These are phyloP conservation scores for Ustilago shanxiensis DNA, from an alignment of 1,284 basidiomycete genomes.

Conservation along the genomic window DNA sequence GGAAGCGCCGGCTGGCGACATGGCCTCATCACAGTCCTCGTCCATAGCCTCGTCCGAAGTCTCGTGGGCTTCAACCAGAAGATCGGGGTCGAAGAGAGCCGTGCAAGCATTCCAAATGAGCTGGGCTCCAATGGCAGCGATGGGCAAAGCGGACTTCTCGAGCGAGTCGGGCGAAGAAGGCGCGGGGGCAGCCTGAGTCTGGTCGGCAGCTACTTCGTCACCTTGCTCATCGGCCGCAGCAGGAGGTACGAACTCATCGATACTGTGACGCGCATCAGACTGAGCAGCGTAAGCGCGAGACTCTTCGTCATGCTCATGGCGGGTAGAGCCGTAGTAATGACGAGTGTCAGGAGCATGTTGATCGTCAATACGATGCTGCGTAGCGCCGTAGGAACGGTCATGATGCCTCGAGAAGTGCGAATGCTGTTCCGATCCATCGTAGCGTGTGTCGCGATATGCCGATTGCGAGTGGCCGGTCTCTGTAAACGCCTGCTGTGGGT, in stretches of 20 bases:
- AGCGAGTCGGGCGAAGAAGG: constrained; percentile 61
- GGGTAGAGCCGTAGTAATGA: constrained; percentile 8
- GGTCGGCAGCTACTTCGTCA: constrained; percentile 14
- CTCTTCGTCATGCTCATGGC: constrained; percentile 1
- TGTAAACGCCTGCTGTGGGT: constrained; percentile 22
- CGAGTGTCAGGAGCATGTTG: constrained; percentile 10
- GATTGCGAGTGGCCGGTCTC: constrained; percentile 9
- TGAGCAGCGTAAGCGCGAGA: constrained; percentile 7
- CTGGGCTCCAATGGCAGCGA: constrained; percentile 65
- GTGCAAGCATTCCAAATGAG: constrained; percentile 64
- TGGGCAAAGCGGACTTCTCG: constrained; percentile 62
- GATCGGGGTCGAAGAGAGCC: constrained; percentile 52
- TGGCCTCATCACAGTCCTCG: constrained; percentile 32
- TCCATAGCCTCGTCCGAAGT: constrained; percentile 40
- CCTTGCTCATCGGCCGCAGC: constrained; percentile 1
- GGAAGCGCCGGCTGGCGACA: constrained; percentile 38
- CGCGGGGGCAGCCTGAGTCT: constrained; percentile 36
- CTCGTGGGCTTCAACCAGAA: constrained; percentile 38
- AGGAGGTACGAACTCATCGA: neutral
- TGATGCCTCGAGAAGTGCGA: constrained; percentile 14
- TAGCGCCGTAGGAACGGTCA: constrained; percentile 14
- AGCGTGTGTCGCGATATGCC: constrained; percentile 13
- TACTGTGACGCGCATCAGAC: constrained; percentile 23
- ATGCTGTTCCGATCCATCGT: constrained; percentile 10
- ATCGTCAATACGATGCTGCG: constrained; percentile 18